Evolutionary conservation across 2,329 filamentous ascomycete species (phyloP).

Genomic region (Cordyceps cateniannulata): DNA sequence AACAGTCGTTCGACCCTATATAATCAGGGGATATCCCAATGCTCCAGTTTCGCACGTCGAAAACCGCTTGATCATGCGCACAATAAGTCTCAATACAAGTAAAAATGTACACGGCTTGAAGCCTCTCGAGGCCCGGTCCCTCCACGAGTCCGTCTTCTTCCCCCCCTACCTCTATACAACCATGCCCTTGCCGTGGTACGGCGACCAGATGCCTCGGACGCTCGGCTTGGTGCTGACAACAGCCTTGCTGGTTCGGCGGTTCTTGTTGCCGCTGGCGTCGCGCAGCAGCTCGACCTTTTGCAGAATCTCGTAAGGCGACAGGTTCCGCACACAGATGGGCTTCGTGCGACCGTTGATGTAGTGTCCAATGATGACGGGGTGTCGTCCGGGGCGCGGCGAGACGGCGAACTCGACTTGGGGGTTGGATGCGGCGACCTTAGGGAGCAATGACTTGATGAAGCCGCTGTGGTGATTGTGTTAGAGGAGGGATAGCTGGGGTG

Average conservation of each 20-base stretch:
- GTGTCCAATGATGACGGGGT: constrained; percentile 81
- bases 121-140: constrained; percentile 4
- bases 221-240: constrained; percentile 58
- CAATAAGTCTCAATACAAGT: constrained; percentile 5
- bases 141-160: constrained; percentile 16
- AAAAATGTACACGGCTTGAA: constrained; percentile 10
- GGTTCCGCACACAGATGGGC: constrained; percentile 80
- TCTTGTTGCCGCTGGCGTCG: constrained; percentile 69
- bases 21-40: constrained; percentile 9
- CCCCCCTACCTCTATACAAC: constrained; percentile 35
- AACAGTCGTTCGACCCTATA: constrained; percentile 8
- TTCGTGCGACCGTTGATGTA: constrained; percentile 90
- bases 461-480: constrained; percentile 43
- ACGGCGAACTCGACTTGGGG: constrained; percentile 88
- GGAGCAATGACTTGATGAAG: constrained; percentile 73
- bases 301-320: constrained; percentile 72
- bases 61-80: constrained; percentile 9
- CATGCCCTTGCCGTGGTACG: constrained; percentile 57
- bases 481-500: background rate
- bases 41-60: constrained; percentile 9
- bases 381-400: constrained; percentile 81
- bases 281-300: constrained; percentile 70
- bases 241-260: constrained; percentile 57
- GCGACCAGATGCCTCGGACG: constrained; percentile 65
- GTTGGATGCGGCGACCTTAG: constrained; percentile 71